These are phyloP conservation scores for Tieghemostelium lacteum DNA, from an alignment of 78 protist species.

Conservation along the genomic window DNA sequence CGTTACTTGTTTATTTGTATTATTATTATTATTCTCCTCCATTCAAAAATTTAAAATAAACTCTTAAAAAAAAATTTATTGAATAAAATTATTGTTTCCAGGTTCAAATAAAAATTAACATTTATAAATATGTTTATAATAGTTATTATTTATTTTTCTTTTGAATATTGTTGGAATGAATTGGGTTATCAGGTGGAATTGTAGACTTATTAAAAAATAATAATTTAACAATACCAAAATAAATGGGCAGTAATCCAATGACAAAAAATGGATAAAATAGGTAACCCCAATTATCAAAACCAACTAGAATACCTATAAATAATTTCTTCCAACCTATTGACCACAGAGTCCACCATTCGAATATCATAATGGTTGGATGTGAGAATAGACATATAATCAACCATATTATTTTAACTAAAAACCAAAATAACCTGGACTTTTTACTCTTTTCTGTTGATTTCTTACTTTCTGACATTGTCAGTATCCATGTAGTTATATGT, in stretches of 20 bases:
- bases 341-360: slow-evolving; percentile 47
- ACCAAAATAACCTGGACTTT: background rate
- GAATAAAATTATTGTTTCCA: too few species aligned
- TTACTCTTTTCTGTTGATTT: background rate
- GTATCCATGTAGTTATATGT: slow-evolving; percentile 29
- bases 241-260: slow-evolving; percentile 9
- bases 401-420: slow-evolving; percentile 25
- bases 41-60: too few species aligned
- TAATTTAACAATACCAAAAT: slow-evolving; percentile 19
- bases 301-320: slow-evolving; percentile 32
- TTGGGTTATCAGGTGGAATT: background rate
- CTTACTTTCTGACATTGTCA: background rate
- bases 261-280: slow-evolving; percentile 14
- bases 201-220: slow-evolving; percentile 5
- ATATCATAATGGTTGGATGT: slow-evolving; percentile 35
- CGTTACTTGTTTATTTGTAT: too few species aligned
- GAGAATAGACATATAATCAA: slow-evolving; percentile 32
- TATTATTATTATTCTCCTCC: too few species aligned
- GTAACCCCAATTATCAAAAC: slow-evolving; percentile 33
- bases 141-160: background rate
- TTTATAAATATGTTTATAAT: too few species aligned
- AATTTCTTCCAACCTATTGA: slow-evolving; percentile 62
- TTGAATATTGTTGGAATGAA: background rate
- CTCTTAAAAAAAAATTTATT: too few species aligned
- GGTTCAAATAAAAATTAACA: too few species aligned